A percentile compares a stretch with the other conserved stretches of the same genome.
phyloP scores from a whole-genome alignment of 2,329 filamentous ascomycete species.

The Xylariaceae sp. region DNA sequence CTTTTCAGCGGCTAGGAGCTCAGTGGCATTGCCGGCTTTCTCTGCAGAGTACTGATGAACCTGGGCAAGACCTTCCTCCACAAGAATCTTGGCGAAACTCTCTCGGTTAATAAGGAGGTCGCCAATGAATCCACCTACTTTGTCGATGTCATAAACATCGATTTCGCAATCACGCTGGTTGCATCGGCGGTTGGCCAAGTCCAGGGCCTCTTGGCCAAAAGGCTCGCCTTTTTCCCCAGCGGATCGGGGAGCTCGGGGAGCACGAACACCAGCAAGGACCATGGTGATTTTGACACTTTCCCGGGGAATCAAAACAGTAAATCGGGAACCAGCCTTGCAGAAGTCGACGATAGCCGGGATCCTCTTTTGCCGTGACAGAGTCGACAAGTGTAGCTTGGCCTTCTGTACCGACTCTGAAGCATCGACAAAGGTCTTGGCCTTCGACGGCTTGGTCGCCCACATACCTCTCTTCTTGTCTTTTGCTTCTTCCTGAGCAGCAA shows the following conservation, averaged over 20 bases:
- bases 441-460: constrained; percentile 85
- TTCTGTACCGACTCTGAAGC: constrained; percentile 91
- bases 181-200: constrained; percentile 81
- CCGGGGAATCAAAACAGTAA: constrained; percentile 84
- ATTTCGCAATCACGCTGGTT: constrained; percentile 95
- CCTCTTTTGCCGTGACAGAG: constrained; percentile 84
- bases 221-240: constrained; percentile 80
- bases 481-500: constrained; percentile 74
- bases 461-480: constrained; percentile 89
- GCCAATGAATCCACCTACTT: constrained; percentile 95
- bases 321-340: constrained; percentile 93
- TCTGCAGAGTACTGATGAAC: constrained; percentile 95
- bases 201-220: constrained; percentile 89
- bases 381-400: constrained; percentile 86
- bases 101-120: constrained; percentile 90
- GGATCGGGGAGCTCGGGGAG: constrained; percentile 75
- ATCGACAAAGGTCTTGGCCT: constrained; percentile 76
- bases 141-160: constrained; percentile 91
- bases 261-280: constrained; percentile 87
- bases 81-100: constrained; percentile 86
- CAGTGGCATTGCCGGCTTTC: constrained; percentile 82
- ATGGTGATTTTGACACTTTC: constrained; percentile 94
- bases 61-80: constrained; percentile 88
- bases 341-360: constrained; percentile 93
- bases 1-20: constrained; percentile 82